Conservation (phyloP, 2,329 filamentous ascomycete species). For the Cylindrodendrum hubeiense region DNA sequence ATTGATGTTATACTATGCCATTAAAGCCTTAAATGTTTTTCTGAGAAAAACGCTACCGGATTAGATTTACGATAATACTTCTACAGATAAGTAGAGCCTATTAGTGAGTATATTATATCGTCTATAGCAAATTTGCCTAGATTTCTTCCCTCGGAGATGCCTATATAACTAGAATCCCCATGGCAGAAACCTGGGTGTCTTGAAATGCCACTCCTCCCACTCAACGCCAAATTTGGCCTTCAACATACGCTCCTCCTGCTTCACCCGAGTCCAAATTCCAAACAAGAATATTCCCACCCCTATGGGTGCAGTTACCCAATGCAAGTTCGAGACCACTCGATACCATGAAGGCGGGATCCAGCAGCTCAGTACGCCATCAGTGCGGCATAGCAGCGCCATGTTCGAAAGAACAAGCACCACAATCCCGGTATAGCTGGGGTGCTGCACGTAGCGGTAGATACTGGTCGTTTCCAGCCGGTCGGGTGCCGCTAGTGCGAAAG, state of each 20-base stretch:
- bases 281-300: conserved; percentile 32
- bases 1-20: no score
- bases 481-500: conserved; percentile 62
- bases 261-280: conserved; percentile 52
- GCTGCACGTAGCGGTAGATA: conserved; percentile 62
- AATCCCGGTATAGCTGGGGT: conserved; percentile 64
- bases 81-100: no score
- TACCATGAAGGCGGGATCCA: conserved; percentile 48
- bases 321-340: neutral
- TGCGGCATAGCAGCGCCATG: conserved; percentile 49
- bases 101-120: no score
- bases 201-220: conserved; percentile 62
- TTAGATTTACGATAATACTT: no score
- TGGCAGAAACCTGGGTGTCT: conserved; percentile 63
- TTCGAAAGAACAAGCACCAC: conserved; percentile 50
- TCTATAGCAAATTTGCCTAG: no score
- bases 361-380: conserved; percentile 55
- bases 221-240: conserved; percentile 57
- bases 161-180: conserved; percentile 49
- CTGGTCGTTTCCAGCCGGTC: conserved; percentile 59
- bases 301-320: conserved; percentile 12
- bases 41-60: no score
- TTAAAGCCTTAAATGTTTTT: no score
- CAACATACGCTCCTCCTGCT: conserved; percentile 65
- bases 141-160: no score